phyloP scores from a whole-genome alignment of 169 alveolate species.

The Plasmodium fragile region DNA sequence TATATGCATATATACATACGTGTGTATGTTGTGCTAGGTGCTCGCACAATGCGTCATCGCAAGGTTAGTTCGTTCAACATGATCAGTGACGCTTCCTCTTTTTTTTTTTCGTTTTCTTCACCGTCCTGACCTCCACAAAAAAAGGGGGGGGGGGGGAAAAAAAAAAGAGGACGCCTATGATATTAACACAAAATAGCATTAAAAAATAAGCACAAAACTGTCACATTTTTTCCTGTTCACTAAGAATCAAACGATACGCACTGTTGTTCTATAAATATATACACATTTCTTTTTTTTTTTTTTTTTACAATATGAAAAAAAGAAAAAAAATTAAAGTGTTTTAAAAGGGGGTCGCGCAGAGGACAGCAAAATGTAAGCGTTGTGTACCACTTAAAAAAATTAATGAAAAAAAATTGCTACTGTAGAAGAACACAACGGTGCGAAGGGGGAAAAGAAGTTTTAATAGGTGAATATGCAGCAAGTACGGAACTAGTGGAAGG shows the following conservation, averaged over 20 bases:
- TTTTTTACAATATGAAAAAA: neutral
- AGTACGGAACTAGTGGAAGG: neutral
- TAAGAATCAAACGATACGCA: neutral
- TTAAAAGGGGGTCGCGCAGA: constrained; percentile 12
- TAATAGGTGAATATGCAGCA: neutral
- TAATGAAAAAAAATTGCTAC: constrained; percentile 15
- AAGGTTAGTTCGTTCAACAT: neutral
- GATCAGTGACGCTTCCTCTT: neutral
- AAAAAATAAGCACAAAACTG: neutral
- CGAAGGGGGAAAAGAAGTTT: neutral
- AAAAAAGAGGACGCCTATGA: neutral
- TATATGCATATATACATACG: neutral
- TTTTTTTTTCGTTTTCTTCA: neutral
- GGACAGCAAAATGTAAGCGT: neutral
- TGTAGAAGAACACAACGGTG: neutral
- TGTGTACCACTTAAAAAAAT: constrained; percentile 15
- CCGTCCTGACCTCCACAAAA: neutral
- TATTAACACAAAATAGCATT: neutral
- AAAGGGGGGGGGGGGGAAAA: neutral
- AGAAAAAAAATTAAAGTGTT: constrained; percentile 34
- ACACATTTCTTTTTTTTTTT: neutral
- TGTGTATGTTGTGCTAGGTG: neutral
- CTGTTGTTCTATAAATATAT: neutral
- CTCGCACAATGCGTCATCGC: neutral
- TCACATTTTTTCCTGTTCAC: neutral